Evolutionary conservation across 208 protist species (phyloP), one percentile per base, ranked within the genome.

Genomic region (Trypanosoma vivax): DNA sequence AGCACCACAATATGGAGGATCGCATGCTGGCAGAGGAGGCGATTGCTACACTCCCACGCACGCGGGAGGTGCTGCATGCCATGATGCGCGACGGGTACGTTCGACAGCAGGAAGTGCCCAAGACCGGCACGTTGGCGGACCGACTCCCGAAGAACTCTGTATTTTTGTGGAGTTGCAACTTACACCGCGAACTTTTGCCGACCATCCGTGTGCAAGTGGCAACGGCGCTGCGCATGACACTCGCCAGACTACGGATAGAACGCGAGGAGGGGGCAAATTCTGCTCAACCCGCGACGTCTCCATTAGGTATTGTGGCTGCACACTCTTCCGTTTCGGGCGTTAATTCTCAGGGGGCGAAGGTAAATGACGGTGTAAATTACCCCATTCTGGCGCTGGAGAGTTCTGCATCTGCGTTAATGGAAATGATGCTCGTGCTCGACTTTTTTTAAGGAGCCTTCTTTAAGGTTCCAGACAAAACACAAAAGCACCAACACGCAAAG

Each of bases 1-100:
- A 75, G 56, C 64, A 88, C 60, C 75, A 76, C 48, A 58, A 67
- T n/a, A 66, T 88, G 24, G 85, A 93, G 72, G 85, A 93, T 53
- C 60, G 64, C 43, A 76, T 70, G 41, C 66, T 93, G 7, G 78
- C 85, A 10, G 81, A 93, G 73, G 75, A 88, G 65, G 74, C 72
- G 16, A 70, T 93, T n/a, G 65, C 73, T 2, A 84, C 85, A 28
- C 76, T 80, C 30, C 50, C 62, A 11, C 57, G 71, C 13, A 79
- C 73, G 5, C 78, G 81, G n/a, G 73, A 88, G 39, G 65, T 76
- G 37, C 56, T 93, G 41, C 76, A 85, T 57, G 79, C 66, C 13
- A 82, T 93, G 75, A 65, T 88, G 61, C 57, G 70, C 9, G 85
- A 93, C 43, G 85, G 85, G 28, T 74, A 77, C 38, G 60, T 88